phyloP scores from a whole-genome alignment of 2,329 filamentous ascomycete species.

The Chaetomium sp. region DNA sequence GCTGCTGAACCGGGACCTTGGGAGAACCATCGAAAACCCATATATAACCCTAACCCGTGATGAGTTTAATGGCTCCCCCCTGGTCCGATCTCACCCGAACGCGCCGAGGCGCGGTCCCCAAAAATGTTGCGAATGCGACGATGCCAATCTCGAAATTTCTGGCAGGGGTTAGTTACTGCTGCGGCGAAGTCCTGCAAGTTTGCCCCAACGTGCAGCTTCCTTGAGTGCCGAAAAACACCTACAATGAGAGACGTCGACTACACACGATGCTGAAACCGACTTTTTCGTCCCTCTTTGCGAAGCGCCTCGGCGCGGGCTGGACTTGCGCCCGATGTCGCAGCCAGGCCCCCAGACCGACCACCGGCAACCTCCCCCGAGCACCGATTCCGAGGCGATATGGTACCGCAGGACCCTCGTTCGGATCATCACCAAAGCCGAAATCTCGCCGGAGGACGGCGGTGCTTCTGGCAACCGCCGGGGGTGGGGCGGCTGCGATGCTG shows the following conservation, averaged over 20 bases:
- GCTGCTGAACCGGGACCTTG: neutral
- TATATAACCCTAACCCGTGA: conserved; percentile 23
- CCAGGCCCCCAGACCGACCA: conserved; percentile 20
- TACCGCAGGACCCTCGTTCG: conserved; percentile 18
- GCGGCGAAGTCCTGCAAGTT: conserved; percentile 6
- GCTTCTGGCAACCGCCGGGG: conserved; percentile 55
- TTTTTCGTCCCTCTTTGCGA: conserved; percentile 26
- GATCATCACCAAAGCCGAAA: conserved; percentile 18
- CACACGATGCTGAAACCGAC: conserved; percentile 29
- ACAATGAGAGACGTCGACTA: conserved; percentile 14
- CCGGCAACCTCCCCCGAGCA: conserved; percentile 13
- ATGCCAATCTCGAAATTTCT: conserved; percentile 24
- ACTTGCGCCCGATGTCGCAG: conserved; percentile 37
- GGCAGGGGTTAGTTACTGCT: conserved; percentile 14
- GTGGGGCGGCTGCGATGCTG: conserved; percentile 50
- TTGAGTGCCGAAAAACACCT: conserved; percentile 5
- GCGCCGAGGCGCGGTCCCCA: conserved; percentile 17
- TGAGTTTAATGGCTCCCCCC: conserved; percentile 1
- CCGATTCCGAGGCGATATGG: conserved; percentile 31
- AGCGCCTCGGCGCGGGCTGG: conserved; percentile 33
- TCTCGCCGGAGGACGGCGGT: conserved; percentile 38
- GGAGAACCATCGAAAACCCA: neutral
- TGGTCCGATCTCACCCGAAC: conserved; percentile 26
- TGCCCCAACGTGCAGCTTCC: neutral
- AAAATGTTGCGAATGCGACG: conserved; percentile 21